Percentiles rank a stretch among this genome's conserved stretches.
These are phyloP conservation scores for Cryptococcus wingfieldii DNA, from an alignment of 1,284 basidiomycete species.

Conservation along the genomic window DNA sequence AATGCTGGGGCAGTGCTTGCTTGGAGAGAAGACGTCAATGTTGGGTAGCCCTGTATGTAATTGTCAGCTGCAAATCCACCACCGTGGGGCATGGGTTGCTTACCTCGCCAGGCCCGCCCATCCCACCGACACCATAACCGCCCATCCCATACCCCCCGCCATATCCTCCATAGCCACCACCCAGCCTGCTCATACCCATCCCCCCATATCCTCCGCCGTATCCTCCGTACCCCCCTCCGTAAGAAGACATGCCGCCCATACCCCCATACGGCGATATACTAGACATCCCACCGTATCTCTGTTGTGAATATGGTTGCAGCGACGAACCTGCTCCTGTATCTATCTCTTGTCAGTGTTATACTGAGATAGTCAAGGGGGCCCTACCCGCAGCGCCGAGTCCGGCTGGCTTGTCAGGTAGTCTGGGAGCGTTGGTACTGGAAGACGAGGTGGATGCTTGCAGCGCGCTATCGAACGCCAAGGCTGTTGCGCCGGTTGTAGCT, in stretches of 20 bases:
- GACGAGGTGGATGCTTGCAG: slow-evolving; percentile 21
- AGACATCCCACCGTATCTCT: slow-evolving; percentile 6
- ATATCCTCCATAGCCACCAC: slow-evolving; percentile 14
- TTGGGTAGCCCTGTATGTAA: slow-evolving; percentile 50
- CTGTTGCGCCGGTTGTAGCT: neutral
- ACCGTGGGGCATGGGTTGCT: slow-evolving; percentile 5
- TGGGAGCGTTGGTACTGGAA: slow-evolving; percentile 23
- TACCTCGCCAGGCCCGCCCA: slow-evolving; percentile 52
- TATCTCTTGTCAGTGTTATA: neutral
- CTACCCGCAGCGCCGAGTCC: slow-evolving; percentile 14
- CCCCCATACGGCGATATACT: slow-evolving; percentile 14
- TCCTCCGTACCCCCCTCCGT: slow-evolving; percentile 7
- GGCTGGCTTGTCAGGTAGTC: slow-evolving; percentile 37
- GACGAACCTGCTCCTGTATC: neutral
- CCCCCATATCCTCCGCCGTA: slow-evolving; percentile 6
- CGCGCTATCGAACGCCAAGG: slow-evolving; percentile 26
- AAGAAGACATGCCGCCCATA: slow-evolving; percentile 1
- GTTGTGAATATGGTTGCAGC: slow-evolving; percentile 7
- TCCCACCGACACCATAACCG: slow-evolving; percentile 54
- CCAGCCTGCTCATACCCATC: slow-evolving; percentile 8
- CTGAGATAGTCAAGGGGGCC: no score
- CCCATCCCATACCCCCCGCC: slow-evolving; percentile 48
- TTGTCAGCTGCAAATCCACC: neutral
- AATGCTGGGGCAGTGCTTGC: slow-evolving; percentile 88
- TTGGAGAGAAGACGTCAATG: slow-evolving; percentile 82